Evolutionary conservation across 129 eudicot genomes (phyloP), one percentile per base, ranked within the genome.

Genomic region (Rutidosis leptorrhynchoides): DNA sequence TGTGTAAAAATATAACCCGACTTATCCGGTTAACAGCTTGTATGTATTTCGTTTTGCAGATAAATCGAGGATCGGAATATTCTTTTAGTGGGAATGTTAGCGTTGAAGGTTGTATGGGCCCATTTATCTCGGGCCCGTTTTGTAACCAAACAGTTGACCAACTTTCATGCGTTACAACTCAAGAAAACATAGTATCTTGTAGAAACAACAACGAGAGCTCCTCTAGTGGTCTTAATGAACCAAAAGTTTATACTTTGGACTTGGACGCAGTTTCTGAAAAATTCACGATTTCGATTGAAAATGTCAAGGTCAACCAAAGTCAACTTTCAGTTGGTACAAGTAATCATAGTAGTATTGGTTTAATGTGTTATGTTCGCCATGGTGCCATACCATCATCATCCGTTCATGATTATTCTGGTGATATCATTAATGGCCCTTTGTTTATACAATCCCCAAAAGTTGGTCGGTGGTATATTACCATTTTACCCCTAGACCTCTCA

Each of bases 321-420:
- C 77, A 51, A 51, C 28, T 56, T 57, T 24, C 74, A 40, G n/a
- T 51, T 3, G 67, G 65, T 51, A 52, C 56, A 61, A 28, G 46
- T 29, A 59, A 57, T 57, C 48, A 33, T 32, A 58, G 17, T 37
- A 20, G 43, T 21, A 65, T 70, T 19, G 60, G 56, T 48, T 57
- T 74, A 27, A 74, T 73, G 72, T 74, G 72, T 74, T 79, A 79
- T 26, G 73, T 73, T 20, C 69, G 83, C 24, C 73, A 74, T 62
- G 79, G 83, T 61, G 79, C 72, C 48, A 63, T 74, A 26, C 79
- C 83, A 53, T 67, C 65, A 20, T 43, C 63, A 43, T 73, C 72
- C 46, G 4, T 62, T 52, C 40, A 73, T 79, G 83, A 79, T 56
- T 79, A 67, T 63, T 61, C 79, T 17, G 69, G 68, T 19, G 22